phyloP scores from a whole-genome alignment of 208 protist species.

The Crithidia acanthocephali region DNA sequence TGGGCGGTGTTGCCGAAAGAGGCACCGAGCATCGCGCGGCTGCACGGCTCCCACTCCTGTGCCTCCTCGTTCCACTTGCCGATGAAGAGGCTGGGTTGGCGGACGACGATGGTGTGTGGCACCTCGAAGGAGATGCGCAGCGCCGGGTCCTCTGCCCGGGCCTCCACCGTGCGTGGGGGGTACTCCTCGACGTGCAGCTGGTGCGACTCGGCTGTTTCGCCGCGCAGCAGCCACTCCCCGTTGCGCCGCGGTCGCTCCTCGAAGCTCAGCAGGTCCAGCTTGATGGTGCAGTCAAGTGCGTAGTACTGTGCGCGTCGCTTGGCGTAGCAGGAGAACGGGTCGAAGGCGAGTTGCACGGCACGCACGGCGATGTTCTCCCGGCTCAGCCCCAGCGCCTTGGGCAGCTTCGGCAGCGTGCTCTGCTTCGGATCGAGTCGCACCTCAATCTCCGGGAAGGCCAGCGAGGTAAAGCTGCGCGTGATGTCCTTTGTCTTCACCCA shows the following conservation, averaged over 20 bases:
- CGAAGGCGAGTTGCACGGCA: conserved; percentile 86
- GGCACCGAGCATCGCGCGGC: conserved; percentile 66
- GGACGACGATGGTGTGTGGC: conserved; percentile 76
- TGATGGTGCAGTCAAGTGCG: conserved; percentile 85
- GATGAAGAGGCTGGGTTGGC: conserved; percentile 82
- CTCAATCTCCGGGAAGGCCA: conserved; percentile 78
- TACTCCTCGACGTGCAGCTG: conserved; percentile 79
- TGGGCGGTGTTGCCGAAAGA: conserved; percentile 38
- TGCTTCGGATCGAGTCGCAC: conserved; percentile 88
- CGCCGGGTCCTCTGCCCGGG: conserved; percentile 62
- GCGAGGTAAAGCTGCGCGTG: conserved; percentile 82
- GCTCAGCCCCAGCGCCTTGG: conserved; percentile 86
- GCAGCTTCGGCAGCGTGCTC: conserved; percentile 72
- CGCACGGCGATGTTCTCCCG: conserved; percentile 91
- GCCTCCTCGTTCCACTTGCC: conserved; percentile 77
- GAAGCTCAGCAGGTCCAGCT: conserved; percentile 87
- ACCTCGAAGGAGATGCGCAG: conserved; percentile 90
- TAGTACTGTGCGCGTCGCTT: conserved; percentile 68
- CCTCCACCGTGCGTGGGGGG: conserved; percentile 63
- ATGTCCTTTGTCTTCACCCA: conserved; percentile 91
- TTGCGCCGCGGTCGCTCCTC: conserved; percentile 65
- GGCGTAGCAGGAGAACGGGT: conserved; percentile 71
- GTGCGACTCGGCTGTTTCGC: conserved; percentile 71
- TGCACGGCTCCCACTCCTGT: conserved; percentile 85
- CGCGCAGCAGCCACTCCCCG: conserved; percentile 84